phyloP scores from a whole-genome alignment of 1,284 basidiomycete species.

The Apiotrichum gracile region DNA sequence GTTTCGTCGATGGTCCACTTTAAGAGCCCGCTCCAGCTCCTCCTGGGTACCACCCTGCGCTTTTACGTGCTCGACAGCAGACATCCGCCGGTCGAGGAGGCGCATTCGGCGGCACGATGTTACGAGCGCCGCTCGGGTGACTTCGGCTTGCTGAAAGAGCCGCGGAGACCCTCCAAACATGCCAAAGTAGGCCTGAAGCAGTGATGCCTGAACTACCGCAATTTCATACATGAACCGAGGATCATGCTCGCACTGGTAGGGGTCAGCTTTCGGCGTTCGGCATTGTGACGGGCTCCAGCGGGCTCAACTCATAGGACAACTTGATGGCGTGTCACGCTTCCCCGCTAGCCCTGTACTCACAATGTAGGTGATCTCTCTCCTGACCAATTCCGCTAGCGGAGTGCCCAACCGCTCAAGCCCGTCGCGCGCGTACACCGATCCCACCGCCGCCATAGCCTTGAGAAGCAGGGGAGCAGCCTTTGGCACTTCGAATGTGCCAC shows the following conservation, averaged over 20 bases:
- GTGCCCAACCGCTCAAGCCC: conserved; percentile 12
- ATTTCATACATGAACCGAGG: conserved; percentile 19
- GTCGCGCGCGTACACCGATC: conserved; percentile 21
- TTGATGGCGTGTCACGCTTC: no score
- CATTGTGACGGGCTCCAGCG: no score
- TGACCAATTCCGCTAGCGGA: conserved; percentile 19
- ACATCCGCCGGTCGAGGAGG: conserved; percentile 15
- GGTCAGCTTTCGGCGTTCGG: neutral
- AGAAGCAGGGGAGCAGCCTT: conserved; percentile 17
- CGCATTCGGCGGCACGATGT: conserved; percentile 18
- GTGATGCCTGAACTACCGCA: conserved; percentile 15
- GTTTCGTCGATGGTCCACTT: conserved; percentile 16
- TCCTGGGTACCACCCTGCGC: neutral
- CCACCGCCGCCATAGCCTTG: conserved; percentile 20
- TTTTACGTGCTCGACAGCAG: conserved; percentile 9
- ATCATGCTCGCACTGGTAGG: conserved; percentile 22
- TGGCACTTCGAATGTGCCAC: conserved; percentile 8
- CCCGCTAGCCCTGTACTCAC: conserved; percentile 14
- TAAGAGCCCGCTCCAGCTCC: conserved; percentile 13
- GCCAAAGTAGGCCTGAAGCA: conserved; percentile 19
- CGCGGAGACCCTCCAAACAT: conserved; percentile 22
- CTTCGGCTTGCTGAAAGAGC: conserved; percentile 20
- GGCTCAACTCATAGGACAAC: no score
- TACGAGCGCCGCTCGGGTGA: conserved; percentile 11
- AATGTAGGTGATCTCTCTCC: conserved; percentile 19